A percentile compares a stretch with the other conserved stretches of the same genome.
These are phyloP conservation scores for Leucocoprinus birnbaumii DNA, from an alignment of 768 basidiomycete species.

Conservation along the genomic window DNA sequence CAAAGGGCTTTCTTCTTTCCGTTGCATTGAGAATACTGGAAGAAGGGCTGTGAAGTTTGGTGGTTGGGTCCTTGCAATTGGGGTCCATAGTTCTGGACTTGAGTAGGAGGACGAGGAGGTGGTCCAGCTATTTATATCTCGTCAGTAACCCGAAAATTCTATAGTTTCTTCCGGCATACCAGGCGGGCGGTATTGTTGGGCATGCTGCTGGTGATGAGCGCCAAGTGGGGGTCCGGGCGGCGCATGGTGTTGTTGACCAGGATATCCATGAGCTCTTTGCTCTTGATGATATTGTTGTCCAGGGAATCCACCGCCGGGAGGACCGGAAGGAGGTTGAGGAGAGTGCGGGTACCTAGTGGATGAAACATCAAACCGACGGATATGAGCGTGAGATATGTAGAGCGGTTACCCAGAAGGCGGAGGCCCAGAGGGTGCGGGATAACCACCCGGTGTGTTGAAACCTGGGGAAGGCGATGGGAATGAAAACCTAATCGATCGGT, in stretches of 20 bases:
- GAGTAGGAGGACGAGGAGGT: constrained; percentile 51
- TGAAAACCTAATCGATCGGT: constrained; percentile 2
- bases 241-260: not conserved
- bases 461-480: constrained; percentile 10
- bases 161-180: constrained; percentile 11
- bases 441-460: constrained; percentile 8
- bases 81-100: constrained; percentile 62
- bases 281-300: constrained; percentile 16
- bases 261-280: no score
- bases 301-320: constrained; percentile 10
- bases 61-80: constrained; percentile 46
- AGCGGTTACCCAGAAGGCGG: constrained; percentile 27
- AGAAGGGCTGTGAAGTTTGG: constrained; percentile 55
- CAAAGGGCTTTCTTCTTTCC: constrained; percentile 88
- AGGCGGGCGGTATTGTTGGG: constrained; percentile 19
- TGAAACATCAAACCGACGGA: not conserved
- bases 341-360: not conserved
- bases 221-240: not conserved
- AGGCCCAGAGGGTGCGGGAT: constrained; percentile 14
- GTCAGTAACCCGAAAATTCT: constrained; percentile 11
- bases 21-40: constrained; percentile 88
- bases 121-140: constrained; percentile 28
- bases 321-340: constrained; percentile 14
- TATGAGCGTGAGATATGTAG: constrained; percentile 1
- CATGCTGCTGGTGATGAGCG: constrained; percentile 15